Evolutionary conservation across 495 filamentous ascomycete genomes (phyloP), one percentile per base, ranked within the genome.

Genomic region (Saxophila tyrrhenica): DNA sequence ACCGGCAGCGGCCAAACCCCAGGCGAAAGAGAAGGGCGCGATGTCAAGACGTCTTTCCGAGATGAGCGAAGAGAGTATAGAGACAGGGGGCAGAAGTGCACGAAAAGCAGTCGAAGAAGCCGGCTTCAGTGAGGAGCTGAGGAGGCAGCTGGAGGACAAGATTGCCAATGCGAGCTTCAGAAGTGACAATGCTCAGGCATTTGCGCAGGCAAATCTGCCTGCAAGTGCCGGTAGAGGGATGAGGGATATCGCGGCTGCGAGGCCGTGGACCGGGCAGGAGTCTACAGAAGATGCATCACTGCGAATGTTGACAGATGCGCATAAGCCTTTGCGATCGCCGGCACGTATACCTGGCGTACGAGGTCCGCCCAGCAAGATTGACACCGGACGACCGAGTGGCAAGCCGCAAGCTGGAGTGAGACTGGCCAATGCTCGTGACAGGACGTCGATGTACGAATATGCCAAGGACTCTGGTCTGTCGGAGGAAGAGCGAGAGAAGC

Each of bases 51-150:
- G 87, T 22, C 74, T 95, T 24, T 72, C 80, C 41, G 75, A 87
- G 64, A 86, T 92, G 65, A 90, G 85, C 25, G 88, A 94, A 65
- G 83, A 92, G 49, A 77, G 76, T 5, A 70, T 95, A 22, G 71
- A 89, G 23, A 78, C 78, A 54, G 86, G 84, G 17, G 84, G 86
- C 21, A 76, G 78, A 55, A 78, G 82, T 41, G 83, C 86, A 38
- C 76, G 71, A 43, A 83, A 82, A 62, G 86, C 84, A n/a, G 74
- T 95, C 15, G 74, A 85, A 62, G 84, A 94, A 52, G 87, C 86
- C 45, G 87, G 86, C 25, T 95, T 98, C 72, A 84, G 82, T 51
- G 85, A 89, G 17, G 89, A 95, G 54, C 70, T 97, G 56, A 94
- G 88, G 63, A 70, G 70, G 56, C 69, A 78, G 53, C 73, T 98